Evolutionary conservation across 352 stramenopile species (phyloP), one percentile per base, ranked within the genome.

Genomic region (Aphanomyces astaci): DNA sequence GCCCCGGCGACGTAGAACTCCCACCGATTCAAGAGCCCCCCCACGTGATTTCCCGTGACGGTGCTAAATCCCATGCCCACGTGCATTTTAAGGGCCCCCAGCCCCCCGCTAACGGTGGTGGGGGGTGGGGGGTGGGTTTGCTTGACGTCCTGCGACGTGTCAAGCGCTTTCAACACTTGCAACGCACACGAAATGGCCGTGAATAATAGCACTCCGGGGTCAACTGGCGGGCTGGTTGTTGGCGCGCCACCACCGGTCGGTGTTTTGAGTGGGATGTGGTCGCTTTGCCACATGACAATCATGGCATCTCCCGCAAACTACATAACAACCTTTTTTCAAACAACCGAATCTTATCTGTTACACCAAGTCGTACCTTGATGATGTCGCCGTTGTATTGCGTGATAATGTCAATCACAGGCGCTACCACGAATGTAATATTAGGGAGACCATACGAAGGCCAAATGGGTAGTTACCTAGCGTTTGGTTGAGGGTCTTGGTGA

Each of bases 1-100:
- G 89, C 79, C 27, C 88, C 88, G 13, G 82, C 87, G 15, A 95
- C 59, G 57, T 94, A 94, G 63, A 95, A 95, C 59, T 96, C 88
- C 86, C 86, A 96, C 0, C 87, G 80, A 48, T 93, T 83, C 4
- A 90, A 65, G 11, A 94, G 75, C 3, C 88, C 88, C 1, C 88
- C 88, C 1, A 96, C 83, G 68, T 94, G 84, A 56, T 92, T 91
- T 1, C 80, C 82, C 0, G 84, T 85, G 45, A 95, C 73, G 30
- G 79, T 67, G 63, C 86, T 92, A 5, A 84, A 79, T 2, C 88
- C 88, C 64, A 96, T 86, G 30, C 88, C 86, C 10, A 94, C 80
- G 55, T 95, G 86, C 81, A 96, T 90, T 0, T 82, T 80, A 1
- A 95, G 70, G 13, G 30, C 24, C 22, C 19, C 13, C 7, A 19